Conservation (phyloP, 306 rosid genomes). For the Alnus rubra region DNA sequence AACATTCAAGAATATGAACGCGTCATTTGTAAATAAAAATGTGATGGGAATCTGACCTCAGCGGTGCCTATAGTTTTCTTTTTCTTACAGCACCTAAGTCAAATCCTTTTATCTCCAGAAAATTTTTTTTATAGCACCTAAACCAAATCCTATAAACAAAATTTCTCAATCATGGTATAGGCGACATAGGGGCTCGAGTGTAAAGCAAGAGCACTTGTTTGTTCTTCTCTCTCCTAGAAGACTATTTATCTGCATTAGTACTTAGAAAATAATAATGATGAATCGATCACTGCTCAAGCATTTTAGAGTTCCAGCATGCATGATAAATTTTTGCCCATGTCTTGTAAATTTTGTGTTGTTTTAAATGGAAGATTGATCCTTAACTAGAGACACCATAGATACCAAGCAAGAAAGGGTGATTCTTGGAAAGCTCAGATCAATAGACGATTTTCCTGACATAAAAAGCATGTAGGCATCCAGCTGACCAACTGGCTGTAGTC, state of each 20-base stretch:
- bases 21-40: too few relatives aligned
- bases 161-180: not conserved
- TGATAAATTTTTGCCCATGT: constrained; percentile 2
- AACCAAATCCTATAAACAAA: not conserved
- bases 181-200: too few relatives aligned
- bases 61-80: too few relatives aligned
- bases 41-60: too few relatives aligned
- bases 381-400: constrained; percentile 52
- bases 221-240: not conserved
- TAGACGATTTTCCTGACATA: constrained; percentile 48
- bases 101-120: too few relatives aligned
- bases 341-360: constrained; percentile 21
- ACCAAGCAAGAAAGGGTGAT: constrained; percentile 71
- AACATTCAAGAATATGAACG: too few relatives aligned
- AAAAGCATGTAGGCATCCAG: constrained; percentile 12
- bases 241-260: not conserved
- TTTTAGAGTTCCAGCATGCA: constrained; percentile 2
- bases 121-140: too few relatives aligned
- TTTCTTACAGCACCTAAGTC: too few relatives aligned
- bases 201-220: not conserved
- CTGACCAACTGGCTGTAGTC: not conserved
- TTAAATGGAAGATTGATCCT: constrained; percentile 26
- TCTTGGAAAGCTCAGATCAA: constrained; percentile 63
- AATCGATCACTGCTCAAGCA: not conserved
- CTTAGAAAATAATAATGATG: not conserved